These are phyloP conservation scores for Candida glucosophila DNA, from an alignment of 1,139 yeast species.

Conservation along the genomic window DNA sequence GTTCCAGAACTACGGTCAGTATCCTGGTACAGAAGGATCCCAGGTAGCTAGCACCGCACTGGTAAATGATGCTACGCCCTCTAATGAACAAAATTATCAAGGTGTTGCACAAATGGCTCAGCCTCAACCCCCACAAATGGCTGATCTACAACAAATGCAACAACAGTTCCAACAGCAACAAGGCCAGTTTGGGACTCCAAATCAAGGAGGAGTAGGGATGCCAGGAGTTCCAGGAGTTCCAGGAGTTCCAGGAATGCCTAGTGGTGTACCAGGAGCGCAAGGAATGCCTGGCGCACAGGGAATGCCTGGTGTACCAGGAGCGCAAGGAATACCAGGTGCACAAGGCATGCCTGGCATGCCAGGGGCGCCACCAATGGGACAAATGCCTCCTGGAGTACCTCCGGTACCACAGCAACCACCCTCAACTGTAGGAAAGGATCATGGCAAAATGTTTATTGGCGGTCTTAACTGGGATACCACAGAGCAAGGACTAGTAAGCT, in stretches of 20 bases:
- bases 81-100: neutral
- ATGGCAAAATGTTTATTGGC: constrained; percentile 95
- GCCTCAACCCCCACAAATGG: no score
- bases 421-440: constrained; percentile 35
- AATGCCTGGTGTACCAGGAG: neutral
- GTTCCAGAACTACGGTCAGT: no score
- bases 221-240: no score
- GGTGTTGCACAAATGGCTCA: no score
- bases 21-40: neutral
- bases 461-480: constrained; percentile 98
- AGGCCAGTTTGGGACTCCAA: no score
- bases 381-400: constrained; percentile 9
- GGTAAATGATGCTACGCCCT: neutral
- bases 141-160: no score
- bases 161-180: no score
- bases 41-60: neutral
- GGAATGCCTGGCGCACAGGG: no score
- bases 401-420: constrained; percentile 11
- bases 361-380: constrained; percentile 4
- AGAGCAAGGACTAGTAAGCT: constrained; percentile 72
- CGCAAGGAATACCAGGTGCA: constrained; percentile 6
- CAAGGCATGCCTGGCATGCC: constrained; percentile 7
- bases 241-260: no score
- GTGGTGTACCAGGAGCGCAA: no score
- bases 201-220: no score